Evolutionary conservation across 805 yeast species (phyloP), one percentile per base, ranked within the genome.

Genomic region (Saturnispora mendoncae): DNA sequence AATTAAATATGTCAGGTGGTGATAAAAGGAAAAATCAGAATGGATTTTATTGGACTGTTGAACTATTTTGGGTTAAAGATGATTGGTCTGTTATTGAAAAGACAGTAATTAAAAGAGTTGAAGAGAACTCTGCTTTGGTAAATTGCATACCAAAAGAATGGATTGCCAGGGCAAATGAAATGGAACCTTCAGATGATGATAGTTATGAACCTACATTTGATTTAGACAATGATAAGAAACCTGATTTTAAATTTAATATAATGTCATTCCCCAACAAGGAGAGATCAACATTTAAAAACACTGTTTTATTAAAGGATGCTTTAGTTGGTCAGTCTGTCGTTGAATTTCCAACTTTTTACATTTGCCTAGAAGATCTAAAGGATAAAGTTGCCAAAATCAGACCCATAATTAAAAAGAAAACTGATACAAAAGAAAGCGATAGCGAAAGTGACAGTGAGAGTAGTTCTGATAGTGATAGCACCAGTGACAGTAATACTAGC

Each of bases 21-120:
- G 43, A 27, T 25, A 40, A 30, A 30, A 9, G 39, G 9, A 34
- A 34, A 17, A 34, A 32, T 19, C 36, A 32, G 18, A 32, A 23
- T 12, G 56, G 71, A 6, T 85, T 72, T 55, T 72, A 72, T 14
- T 86, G 96, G 96, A 80, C 94, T 0, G 60, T 86, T 0, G 94
- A 86, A 55, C 82, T 86, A 84, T 54, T 73, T 1, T 45, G 78
- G 2, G 56, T 72, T 4, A 54, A 55, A 10, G 49, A 33, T 1
- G 21, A 56, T 1, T 41, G 49, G 36, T 14, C 44, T 4, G 33
- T 30, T 8, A 33, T 52, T 14, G 46, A 49, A 28, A 46, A 46
- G 17, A 49, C 44, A 13, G 40, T 53, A n/a, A 70, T 71, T 44
- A 69, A 55, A 43, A 62, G 69, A 34, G 52, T 68, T 14, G 62